phyloP scores from a whole-genome alignment of 148 eudicot species.

The Rhododendron mucronatum region DNA sequence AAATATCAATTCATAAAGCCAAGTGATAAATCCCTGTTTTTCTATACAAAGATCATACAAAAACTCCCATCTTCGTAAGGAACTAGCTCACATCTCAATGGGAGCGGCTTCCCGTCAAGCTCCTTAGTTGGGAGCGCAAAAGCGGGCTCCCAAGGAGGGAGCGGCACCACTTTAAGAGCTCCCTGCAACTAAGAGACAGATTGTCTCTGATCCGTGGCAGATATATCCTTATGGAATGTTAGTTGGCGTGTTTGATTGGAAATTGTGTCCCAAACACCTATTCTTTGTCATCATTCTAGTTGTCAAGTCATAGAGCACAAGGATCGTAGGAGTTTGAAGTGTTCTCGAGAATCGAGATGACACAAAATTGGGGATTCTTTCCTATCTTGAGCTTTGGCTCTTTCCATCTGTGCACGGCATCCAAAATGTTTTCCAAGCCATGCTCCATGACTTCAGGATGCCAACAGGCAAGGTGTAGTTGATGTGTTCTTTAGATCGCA shows the following conservation, averaged over 20 bases:
- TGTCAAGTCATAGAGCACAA: neutral
- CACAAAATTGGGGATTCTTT: neutral
- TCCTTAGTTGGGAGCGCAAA: neutral
- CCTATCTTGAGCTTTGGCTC: too few relatives aligned
- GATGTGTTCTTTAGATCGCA: neutral
- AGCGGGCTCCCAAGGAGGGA: neutral
- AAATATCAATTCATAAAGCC: too few relatives aligned
- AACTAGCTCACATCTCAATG: neutral
- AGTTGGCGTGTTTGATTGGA: neutral
- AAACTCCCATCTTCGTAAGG: neutral
- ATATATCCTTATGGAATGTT: neutral
- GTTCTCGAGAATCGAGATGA: neutral
- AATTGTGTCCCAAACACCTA: neutral
- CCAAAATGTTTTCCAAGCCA: neutral
- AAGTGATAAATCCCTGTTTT: too few relatives aligned
- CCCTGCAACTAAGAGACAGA: neutral
- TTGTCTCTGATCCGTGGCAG: neutral
- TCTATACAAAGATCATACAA: too few relatives aligned
- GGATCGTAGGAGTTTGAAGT: neutral
- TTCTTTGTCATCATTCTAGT: neutral
- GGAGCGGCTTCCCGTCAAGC: neutral
- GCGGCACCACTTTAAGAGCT: neutral
- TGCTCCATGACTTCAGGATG: neutral
- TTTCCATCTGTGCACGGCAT: neutral
- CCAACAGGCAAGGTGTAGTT: neutral